phyloP scores from a whole-genome alignment of 78 protist species.

The Planoprotostelium fungivorum region DNA sequence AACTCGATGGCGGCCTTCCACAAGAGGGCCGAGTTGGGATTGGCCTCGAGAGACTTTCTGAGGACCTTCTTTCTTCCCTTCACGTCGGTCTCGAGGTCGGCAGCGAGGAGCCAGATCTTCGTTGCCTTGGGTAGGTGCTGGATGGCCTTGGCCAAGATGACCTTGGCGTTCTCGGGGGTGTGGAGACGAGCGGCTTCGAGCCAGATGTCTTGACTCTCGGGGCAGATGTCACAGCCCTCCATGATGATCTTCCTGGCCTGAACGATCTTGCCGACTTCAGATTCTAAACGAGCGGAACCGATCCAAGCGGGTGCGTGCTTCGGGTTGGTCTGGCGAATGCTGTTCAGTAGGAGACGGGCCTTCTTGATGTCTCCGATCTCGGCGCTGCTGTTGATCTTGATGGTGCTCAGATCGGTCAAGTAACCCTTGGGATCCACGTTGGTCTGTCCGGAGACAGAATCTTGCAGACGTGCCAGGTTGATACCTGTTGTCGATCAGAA shows the following conservation, averaged over 20 bases:
- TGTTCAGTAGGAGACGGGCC: constrained; percentile 76
- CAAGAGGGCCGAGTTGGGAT: constrained; percentile 82
- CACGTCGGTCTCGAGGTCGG: constrained; percentile 76
- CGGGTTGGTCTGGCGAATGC: constrained; percentile 64
- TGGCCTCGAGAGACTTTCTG: constrained; percentile 79
- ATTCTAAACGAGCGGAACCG: constrained; percentile 89
- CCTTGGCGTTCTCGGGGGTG: constrained; percentile 72
- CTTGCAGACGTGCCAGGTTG: constrained; percentile 68
- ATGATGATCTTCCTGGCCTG: constrained; percentile 77
- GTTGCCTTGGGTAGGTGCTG: constrained; percentile 75
- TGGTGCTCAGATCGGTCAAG: constrained; percentile 65
- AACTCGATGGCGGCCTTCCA: constrained; percentile 95
- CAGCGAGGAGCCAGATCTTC: constrained; percentile 88
- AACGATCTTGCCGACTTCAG: constrained; percentile 74
- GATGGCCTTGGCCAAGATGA: constrained; percentile 86
- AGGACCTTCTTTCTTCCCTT: constrained; percentile 66
- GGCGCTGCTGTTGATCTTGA: constrained; percentile 30
- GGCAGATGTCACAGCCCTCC: constrained; percentile 76
- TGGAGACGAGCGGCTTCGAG: constrained; percentile 79
- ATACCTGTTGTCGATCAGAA: no score
- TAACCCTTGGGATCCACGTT: constrained; percentile 93
- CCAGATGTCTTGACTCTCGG: constrained; percentile 91
- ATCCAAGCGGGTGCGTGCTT: constrained; percentile 86
- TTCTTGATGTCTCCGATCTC: constrained; percentile 82
- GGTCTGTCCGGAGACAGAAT: constrained; percentile 87